Percentiles rank a stretch among this genome's conserved stretches.
phyloP scores from a whole-genome alignment of 139 green algal species.

The Zygnema cylindricum region DNA sequence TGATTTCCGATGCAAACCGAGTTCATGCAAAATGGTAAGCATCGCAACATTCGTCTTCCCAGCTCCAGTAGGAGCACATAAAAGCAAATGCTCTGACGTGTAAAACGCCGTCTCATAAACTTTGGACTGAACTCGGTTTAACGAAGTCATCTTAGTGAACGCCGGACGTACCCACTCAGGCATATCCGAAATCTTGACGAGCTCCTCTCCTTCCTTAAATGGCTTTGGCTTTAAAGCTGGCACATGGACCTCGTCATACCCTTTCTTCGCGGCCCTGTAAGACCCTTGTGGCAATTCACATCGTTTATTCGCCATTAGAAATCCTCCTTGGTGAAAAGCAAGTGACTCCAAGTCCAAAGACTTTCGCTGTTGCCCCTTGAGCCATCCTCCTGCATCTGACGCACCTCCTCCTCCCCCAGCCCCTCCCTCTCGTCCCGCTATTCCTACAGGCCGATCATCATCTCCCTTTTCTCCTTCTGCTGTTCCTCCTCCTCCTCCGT shows the following conservation, averaged over 20 bases:
- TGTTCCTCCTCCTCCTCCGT: constrained; percentile 24
- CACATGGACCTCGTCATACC: constrained; percentile 97
- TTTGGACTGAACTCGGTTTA: constrained; percentile 92
- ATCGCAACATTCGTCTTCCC: constrained; percentile 99
- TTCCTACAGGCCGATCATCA: too few species aligned
- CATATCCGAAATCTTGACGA: constrained; percentile 80
- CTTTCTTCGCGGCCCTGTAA: constrained; percentile 83
- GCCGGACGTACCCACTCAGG: constrained; percentile 90
- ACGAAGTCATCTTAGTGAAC: constrained; percentile 85
- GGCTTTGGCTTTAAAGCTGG: constrained; percentile 92
- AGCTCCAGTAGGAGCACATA: constrained; percentile 85
- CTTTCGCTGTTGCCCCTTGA: constrained; percentile 66
- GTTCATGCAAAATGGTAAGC: constrained; percentile 93
- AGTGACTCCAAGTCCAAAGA: constrained; percentile 86
- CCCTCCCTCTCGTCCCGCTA: not conserved
- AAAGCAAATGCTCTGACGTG: constrained; percentile 91
- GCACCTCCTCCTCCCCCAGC: constrained; percentile 47
- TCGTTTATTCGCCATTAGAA: constrained; percentile 90
- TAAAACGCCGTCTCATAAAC: constrained; percentile 88
- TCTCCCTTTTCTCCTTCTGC: constrained; percentile 37
- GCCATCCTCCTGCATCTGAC: constrained; percentile 41
- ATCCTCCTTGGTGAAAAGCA: constrained; percentile 70
- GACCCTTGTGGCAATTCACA: constrained; percentile 81
- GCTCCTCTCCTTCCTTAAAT: constrained; percentile 71
- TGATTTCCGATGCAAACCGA: constrained; percentile 75